Evolutionary conservation across 1,139 yeast species (phyloP), one percentile per base, ranked within the genome.

Genomic region (Debaryomyces fabryi): DNA sequence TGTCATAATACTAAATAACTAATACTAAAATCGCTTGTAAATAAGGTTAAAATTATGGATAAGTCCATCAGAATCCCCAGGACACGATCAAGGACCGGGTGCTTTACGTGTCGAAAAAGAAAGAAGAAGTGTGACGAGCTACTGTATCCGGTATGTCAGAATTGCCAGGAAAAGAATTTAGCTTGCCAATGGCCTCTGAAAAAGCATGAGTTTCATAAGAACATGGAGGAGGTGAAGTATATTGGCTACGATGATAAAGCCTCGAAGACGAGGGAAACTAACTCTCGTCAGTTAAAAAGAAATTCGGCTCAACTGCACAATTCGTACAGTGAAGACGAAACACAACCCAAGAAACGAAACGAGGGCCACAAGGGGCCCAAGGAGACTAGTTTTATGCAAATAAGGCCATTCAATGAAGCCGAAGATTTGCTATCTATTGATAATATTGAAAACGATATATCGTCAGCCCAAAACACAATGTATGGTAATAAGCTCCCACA

Each of bases 101-200:
- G 78, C 47, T 57, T 66, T 32, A 71, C 77, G 5, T 72, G 78
- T 52, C 67, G 76, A 29, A 60, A 58, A 50, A 64, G 74, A n/a
- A 68, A 66, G 57, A 72, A 68, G 59, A 72, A 71, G 53, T 72
- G 78, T 57, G 78, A 72, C 58, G 78, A 72, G 56, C 53, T 55
- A 21, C 65, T 64, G 62, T 72, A 64, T 49, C 77, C 77, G 4
- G 49, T 47, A 6, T 72, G 78, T 57, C 56, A 56, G 32, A 68
- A 67, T 49, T 72, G 77, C 53, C 52, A 55, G 40, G 39, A 43
- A 10, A 68, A 64, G 48, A 49, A 53, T 23, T 50, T 69, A 29
- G 48, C 49, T 23, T 72, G 78, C 55, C 55, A 57, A 33, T 72
- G 78, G 78, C 72, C 75, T 2, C 53, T 48, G 12, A 56, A 59